phyloP scores from a whole-genome alignment of 208 protist genomes.

The Leishmania gerbilli region DNA sequence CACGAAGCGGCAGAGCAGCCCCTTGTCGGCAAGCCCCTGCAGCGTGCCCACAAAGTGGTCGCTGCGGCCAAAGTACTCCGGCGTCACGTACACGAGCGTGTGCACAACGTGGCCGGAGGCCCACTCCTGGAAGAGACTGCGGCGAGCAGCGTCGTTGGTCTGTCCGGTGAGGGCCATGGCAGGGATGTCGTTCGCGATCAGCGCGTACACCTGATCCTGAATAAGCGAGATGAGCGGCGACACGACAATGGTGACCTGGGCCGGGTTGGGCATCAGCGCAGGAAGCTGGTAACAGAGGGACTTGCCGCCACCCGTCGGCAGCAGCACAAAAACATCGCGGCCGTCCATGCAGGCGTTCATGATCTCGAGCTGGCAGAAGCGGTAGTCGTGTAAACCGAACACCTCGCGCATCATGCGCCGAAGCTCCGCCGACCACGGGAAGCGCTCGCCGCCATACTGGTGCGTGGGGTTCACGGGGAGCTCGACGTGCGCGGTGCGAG shows the following conservation, averaged over 20 bases:
- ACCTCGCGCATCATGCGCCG: slow-evolving; percentile 89
- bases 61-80: slow-evolving; percentile 88
- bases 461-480: slow-evolving; percentile 73
- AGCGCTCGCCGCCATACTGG: slow-evolving; percentile 72
- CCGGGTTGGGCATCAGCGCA: slow-evolving; percentile 84
- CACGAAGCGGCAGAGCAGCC: slow-evolving; percentile 76
- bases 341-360: slow-evolving; percentile 94
- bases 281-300: slow-evolving; percentile 97
- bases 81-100: slow-evolving; percentile 85
- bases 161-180: slow-evolving; percentile 84
- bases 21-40: slow-evolving; percentile 43
- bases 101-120: slow-evolving; percentile 52
- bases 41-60: slow-evolving; percentile 74
- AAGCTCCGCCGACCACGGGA: slow-evolving; percentile 81
- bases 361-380: slow-evolving; percentile 92
- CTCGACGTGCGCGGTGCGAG: slow-evolving; percentile 40
- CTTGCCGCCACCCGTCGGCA: slow-evolving; percentile 96
- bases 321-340: slow-evolving; percentile 95
- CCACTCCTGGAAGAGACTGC: slow-evolving; percentile 75
- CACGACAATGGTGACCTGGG: slow-evolving; percentile 92
- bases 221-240: slow-evolving; percentile 97
- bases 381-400: slow-evolving; percentile 90
- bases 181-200: slow-evolving; percentile 83
- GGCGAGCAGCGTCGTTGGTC: slow-evolving; percentile 54
- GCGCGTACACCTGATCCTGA: slow-evolving; percentile 94